Conservation (phyloP, 2,329 filamentous ascomycete species). For the Keithomyces neogunnii region DNA sequence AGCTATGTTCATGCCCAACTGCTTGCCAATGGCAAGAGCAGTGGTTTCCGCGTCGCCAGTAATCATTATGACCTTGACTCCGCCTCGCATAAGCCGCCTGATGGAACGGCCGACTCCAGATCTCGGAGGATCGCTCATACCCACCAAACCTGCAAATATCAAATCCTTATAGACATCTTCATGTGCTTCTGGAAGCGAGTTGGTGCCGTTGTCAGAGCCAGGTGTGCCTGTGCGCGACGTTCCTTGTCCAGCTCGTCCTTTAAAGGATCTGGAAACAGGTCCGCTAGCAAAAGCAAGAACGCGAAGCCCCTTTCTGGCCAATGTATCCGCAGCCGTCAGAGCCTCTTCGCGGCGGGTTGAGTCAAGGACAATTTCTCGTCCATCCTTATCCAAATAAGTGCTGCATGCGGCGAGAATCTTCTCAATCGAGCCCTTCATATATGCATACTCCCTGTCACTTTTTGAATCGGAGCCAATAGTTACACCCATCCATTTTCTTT, state of each 20-base stretch:
- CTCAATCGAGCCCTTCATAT: slow-evolving; percentile 93
- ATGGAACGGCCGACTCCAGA: slow-evolving; percentile 88
- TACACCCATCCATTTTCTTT: slow-evolving; percentile 99
- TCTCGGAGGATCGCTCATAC: slow-evolving; percentile 94
- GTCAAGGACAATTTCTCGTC: slow-evolving; percentile 79
- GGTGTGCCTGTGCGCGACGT: slow-evolving; percentile 45
- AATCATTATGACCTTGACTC: slow-evolving; percentile 98
- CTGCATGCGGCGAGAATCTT: slow-evolving; percentile 80
- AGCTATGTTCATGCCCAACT: slow-evolving; percentile 85
- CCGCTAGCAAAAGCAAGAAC: slow-evolving; percentile 94
- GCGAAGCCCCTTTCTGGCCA: slow-evolving; percentile 83
- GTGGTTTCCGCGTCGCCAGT: slow-evolving; percentile 95
- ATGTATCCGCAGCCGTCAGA: slow-evolving; percentile 67
- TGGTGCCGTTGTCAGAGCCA: slow-evolving; percentile 28
- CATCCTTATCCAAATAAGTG: slow-evolving; percentile 79
- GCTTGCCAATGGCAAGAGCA: slow-evolving; percentile 84
- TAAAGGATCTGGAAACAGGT: slow-evolving; percentile 41
- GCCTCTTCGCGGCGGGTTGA: slow-evolving; percentile 66
- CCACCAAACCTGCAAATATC: slow-evolving; percentile 84
- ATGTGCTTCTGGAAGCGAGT: slow-evolving; percentile 32
- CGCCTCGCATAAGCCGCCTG: slow-evolving; percentile 80
- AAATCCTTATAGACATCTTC: slow-evolving; percentile 77
- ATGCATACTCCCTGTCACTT: slow-evolving; percentile 69
- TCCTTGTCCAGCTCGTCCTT: slow-evolving; percentile 29
- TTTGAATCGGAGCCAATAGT: slow-evolving; percentile 59